Conservation (phyloP, 2,329 filamentous ascomycete genomes). For the Rutstroemia sydowiana region DNA sequence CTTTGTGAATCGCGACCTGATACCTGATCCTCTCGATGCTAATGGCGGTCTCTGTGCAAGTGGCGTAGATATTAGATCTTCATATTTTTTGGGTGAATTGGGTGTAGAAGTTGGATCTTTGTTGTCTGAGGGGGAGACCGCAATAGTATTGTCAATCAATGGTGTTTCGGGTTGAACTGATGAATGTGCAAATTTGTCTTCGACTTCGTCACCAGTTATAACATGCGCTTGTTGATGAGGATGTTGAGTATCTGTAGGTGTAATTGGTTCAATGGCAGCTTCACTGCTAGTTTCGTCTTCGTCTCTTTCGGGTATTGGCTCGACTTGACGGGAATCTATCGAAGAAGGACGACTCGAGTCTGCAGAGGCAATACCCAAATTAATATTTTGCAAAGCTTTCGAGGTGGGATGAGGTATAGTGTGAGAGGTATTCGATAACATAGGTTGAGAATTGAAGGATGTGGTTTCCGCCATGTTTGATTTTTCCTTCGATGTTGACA, state of each 20-base stretch:
- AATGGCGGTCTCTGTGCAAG: conserved; percentile 9
- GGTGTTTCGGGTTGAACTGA: conserved; percentile 8
- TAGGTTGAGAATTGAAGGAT: conserved; percentile 3
- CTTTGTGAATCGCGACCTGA: conserved; percentile 18
- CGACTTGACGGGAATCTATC: conserved; percentile 33
- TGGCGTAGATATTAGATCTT: neutral
- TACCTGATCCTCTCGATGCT: conserved; percentile 9
- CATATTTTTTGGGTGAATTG: conserved; percentile 6
- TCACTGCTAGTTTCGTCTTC: conserved; percentile 53
- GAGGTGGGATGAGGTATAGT: neutral
- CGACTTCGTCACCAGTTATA: conserved; percentile 10
- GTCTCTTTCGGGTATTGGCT: conserved; percentile 49
- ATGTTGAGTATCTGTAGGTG: conserved; percentile 50
- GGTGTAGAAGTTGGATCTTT: neutral
- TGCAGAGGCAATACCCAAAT: conserved; percentile 8
- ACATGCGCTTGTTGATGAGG: conserved; percentile 44
- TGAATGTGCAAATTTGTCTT: conserved; percentile 1
- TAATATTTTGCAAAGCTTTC: conserved; percentile 4
- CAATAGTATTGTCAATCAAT: conserved; percentile 19
- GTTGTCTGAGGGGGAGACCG: conserved; percentile 12
- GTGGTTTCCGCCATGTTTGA: conserved; percentile 5
- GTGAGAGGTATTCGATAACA: no score
- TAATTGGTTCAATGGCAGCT: conserved; percentile 51
- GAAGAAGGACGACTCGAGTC: conserved; percentile 18
- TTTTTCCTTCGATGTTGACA: neutral